These are phyloP conservation scores for Nicotiana obtusifolia DNA, from an alignment of 257 asterid species.

Conservation along the genomic window DNA sequence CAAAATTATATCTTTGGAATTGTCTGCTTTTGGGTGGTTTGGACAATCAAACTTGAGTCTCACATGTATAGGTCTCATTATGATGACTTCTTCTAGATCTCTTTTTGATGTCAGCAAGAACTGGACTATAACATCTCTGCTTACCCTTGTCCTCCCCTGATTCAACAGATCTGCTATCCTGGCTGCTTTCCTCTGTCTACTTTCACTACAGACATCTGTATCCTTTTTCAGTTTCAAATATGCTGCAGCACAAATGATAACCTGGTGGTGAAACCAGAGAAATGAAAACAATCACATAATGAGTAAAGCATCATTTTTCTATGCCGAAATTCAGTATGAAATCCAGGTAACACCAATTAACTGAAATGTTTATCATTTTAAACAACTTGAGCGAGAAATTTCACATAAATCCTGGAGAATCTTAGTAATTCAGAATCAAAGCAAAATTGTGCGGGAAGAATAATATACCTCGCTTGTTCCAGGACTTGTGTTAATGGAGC, in stretches of 20 bases:
- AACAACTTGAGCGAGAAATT: neutral
- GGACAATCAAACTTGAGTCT: constrained; percentile 50
- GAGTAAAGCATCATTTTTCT: neutral
- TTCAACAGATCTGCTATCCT: constrained; percentile 52
- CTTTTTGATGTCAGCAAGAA: constrained; percentile 37
- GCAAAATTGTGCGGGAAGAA: neutral
- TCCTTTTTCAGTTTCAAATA: constrained; percentile 54
- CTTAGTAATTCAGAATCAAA: neutral
- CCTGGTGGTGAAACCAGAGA: constrained; percentile 32
- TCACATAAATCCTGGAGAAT: neutral
- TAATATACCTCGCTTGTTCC: constrained; percentile 84
- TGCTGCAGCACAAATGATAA: constrained; percentile 58
- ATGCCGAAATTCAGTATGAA: neutral
- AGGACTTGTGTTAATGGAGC: constrained; percentile 79
- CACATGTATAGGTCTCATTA: constrained; percentile 62
- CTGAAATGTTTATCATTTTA: neutral
- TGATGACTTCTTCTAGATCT: constrained; percentile 49
- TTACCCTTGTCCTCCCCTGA: constrained; percentile 29
- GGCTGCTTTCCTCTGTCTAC: constrained; percentile 31
- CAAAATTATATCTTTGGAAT: constrained; percentile 41
- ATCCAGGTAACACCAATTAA: neutral
- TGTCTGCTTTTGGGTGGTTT: constrained; percentile 58
- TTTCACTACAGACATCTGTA: constrained; percentile 19
- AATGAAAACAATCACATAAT: neutral
- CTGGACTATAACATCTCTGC: constrained; percentile 39